Evolutionary conservation across 1,284 basidiomycete genomes (phyloP).

Genomic region (Mycena sp.): DNA sequence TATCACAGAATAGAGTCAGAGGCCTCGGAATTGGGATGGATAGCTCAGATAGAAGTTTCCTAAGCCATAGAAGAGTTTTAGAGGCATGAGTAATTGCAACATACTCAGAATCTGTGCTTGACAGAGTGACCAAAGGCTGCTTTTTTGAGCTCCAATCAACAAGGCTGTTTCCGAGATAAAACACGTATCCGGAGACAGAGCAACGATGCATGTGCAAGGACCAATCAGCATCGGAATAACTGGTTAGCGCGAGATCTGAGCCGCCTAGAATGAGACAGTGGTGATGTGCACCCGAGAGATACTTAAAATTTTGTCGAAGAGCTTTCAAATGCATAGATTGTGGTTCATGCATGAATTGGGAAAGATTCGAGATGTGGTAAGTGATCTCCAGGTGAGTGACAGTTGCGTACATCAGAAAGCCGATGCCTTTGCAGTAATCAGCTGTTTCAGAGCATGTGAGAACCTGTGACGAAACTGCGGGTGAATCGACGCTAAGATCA

Average conservation of each 20-base stretch:
- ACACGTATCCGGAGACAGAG: slow-evolving; percentile 6
- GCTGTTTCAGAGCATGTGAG: slow-evolving; percentile 31
- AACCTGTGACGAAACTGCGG: slow-evolving; percentile 1
- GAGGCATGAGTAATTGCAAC: slow-evolving; percentile 21
- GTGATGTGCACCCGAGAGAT: neutral
- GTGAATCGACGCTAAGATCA: slow-evolving; percentile 1
- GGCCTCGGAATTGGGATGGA: slow-evolving; percentile 4
- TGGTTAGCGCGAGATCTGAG: neutral
- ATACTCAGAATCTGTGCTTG: slow-evolving; percentile 21
- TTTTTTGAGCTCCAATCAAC: slow-evolving; percentile 11
- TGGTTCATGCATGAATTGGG: slow-evolving; percentile 5
- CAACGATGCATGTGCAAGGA: slow-evolving; percentile 19
- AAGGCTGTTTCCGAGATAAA: slow-evolving; percentile 3
- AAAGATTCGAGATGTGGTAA: neutral
- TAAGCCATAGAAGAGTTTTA: slow-evolving; percentile 11
- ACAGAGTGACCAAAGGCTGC: slow-evolving; percentile 13
- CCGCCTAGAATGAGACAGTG: slow-evolving; percentile 3
- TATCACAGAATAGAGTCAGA: slow-evolving; percentile 15
- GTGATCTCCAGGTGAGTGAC: slow-evolving; percentile 6
- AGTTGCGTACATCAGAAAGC: too few species aligned
- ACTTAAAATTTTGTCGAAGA: neutral
- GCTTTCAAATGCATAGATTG: too few species aligned
- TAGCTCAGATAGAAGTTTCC: slow-evolving; percentile 3
- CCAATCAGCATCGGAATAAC: slow-evolving; percentile 41
- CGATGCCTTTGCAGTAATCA: slow-evolving; percentile 12